phyloP scores from a whole-genome alignment of 2,329 filamentous ascomycete species.

The Tolypocladium capitatum region DNA sequence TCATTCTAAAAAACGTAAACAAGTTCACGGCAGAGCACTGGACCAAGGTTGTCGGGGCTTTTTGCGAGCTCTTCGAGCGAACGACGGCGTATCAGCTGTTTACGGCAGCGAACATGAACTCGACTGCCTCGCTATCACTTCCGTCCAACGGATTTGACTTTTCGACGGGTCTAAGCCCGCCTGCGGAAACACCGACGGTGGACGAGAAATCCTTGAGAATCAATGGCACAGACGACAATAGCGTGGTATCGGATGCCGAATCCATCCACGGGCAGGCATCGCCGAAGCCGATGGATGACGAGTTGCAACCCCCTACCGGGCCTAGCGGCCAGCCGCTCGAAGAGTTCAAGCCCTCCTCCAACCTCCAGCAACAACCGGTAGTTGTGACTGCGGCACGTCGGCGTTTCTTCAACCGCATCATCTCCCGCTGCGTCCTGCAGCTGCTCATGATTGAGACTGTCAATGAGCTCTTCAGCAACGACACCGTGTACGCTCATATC shows the following conservation, averaged over 20 bases:
- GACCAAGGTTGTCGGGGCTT: conserved; percentile 87
- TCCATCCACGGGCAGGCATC: conserved; percentile 15
- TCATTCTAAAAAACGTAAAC: conserved; percentile 90
- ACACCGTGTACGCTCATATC: conserved; percentile 85
- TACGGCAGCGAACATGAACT: conserved; percentile 55
- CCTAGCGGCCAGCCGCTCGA: conserved; percentile 44
- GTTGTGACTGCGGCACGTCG: conserved; percentile 86
- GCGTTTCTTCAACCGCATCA: conserved; percentile 98
- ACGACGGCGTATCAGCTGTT: conserved; percentile 95
- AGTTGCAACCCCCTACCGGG: conserved; percentile 17
- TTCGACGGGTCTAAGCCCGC: conserved; percentile 28
- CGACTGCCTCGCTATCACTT: conserved; percentile 36
- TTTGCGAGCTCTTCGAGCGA: conserved; percentile 87
- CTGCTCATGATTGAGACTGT: conserved; percentile 99
- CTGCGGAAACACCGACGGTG: conserved; percentile 22
- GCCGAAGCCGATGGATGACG: conserved; percentile 20
- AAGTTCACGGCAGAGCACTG: conserved; percentile 85
- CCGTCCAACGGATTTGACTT: conserved; percentile 40
- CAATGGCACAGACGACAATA: conserved; percentile 36
- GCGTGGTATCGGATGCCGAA: conserved; percentile 17
- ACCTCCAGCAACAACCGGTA: conserved; percentile 73
- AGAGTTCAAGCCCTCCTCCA: conserved; percentile 70
- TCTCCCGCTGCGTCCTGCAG: conserved; percentile 94
- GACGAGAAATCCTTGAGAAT: conserved; percentile 49
- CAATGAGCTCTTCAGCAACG: conserved; percentile 95